These are phyloP conservation scores for Nothomitra cinnamomea DNA, from an alignment of 2,329 filamentous ascomycete genomes.

Conservation along the genomic window DNA sequence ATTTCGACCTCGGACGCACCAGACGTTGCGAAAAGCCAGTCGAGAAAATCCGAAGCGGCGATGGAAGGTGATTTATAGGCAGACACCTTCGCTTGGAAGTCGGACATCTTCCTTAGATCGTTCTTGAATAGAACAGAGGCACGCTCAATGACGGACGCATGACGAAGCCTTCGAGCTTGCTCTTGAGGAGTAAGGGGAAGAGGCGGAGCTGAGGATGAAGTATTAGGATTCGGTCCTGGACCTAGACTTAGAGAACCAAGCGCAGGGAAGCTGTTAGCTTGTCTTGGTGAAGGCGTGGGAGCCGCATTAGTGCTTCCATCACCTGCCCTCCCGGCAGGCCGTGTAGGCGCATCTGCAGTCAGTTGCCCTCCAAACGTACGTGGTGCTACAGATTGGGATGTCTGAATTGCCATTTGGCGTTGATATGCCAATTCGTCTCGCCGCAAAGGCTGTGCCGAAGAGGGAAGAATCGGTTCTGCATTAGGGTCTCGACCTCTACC, in stretches of 20 bases:
- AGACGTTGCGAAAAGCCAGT: conserved; percentile 75
- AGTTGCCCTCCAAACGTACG: conserved; percentile 76
- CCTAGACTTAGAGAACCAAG: conserved; percentile 15
- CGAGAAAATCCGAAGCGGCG: conserved; percentile 60
- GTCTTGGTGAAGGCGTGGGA: conserved; percentile 13
- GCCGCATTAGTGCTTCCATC: conserved; percentile 9
- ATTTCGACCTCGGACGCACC: conserved; percentile 65
- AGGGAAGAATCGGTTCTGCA: conserved; percentile 57
- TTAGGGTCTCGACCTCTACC: conserved; percentile 74
- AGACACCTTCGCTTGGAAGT: conserved; percentile 68
- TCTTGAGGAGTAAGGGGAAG: conserved; percentile 50
- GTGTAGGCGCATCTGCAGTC: conserved; percentile 25
- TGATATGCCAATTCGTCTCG: conserved; percentile 86
- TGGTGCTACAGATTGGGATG: conserved; percentile 60
- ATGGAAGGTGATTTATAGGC: conserved; percentile 55
- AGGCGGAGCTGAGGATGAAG: conserved; percentile 18
- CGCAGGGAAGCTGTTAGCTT: conserved; percentile 8
- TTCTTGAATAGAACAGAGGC: conserved; percentile 67
- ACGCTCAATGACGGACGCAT: conserved; percentile 72
- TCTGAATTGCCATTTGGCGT: conserved; percentile 79
- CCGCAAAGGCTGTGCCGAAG: conserved; percentile 62
- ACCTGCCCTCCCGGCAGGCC: conserved; percentile 5
- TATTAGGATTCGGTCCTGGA: conserved; percentile 8
- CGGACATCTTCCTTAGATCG: conserved; percentile 52
- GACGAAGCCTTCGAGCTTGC: conserved; percentile 61